Evolutionary conservation across 2,329 filamentous ascomycete species (phyloP), one percentile per base, ranked within the genome.

Genomic region (Xylaria sp.): DNA sequence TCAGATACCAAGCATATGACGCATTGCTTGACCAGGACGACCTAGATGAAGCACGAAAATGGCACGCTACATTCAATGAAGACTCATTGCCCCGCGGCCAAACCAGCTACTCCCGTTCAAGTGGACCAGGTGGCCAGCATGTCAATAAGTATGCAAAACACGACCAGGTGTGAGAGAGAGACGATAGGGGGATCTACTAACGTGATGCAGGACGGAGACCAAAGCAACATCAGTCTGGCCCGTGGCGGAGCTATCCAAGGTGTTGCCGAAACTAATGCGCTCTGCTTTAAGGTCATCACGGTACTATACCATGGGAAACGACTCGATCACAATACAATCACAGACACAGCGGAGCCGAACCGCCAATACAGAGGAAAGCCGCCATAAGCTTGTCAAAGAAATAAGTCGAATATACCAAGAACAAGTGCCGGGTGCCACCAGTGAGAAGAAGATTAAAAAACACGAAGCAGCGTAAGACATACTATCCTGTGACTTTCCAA

Each of bases 51-150:
- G 86, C 86, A 2, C 82, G 87, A 28, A 79, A 78, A 68, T 89
- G 87, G 87, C 81, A 81, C 57, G 73, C 80, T 56, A 79, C 80
- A 0, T 86, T 88, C 68, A 78, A 80, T 9, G 70, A 79, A 38
- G 78, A 75, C 46, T 79, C 74, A 26, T 74, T 89, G 2, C 87
- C 87, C 15, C 81, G 78, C 63, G 87, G 86, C 9, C 83, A 77
- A 53, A 89, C 85, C 5, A 83, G 79, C 11, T 89, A 83, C 75
- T 83, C 87, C 2, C 82, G 87, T n/a, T 89, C 87, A 2, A 88
- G 86, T 72, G 87, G 87, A 0, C 87, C 87, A 2, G 87, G 87
- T 13, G 87, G 87, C 1, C 87, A 89, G 72, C 86, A 89, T 74
- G 87, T 89, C 38, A 89, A 89, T 75, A 89, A 89, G 87, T 89